Evolutionary conservation across 192 early-diverging fungal genomes (phyloP).

Genomic region (Martensiomyces pterosporus): DNA sequence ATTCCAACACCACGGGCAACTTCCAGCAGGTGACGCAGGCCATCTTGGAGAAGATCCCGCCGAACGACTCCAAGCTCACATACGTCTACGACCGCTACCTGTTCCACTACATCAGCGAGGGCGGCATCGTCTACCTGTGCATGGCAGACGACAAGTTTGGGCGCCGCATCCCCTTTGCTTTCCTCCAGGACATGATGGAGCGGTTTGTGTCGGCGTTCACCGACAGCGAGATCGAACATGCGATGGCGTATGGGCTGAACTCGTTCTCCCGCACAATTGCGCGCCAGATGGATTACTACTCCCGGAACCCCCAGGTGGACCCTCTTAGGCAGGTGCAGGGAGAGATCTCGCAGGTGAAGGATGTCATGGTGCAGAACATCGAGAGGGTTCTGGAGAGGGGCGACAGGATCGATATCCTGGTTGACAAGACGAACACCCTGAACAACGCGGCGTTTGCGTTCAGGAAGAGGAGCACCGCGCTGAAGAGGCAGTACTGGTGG

Average conservation of each 20-base stretch:
- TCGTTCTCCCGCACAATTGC: constrained; percentile 79
- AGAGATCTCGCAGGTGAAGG: constrained; percentile 90
- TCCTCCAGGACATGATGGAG: constrained; percentile 77
- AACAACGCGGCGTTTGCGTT: constrained; percentile 89
- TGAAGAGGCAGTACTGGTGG: constrained; percentile 91
- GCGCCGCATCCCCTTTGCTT: constrained; percentile 83
- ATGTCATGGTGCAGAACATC: constrained; percentile 95
- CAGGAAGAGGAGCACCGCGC: constrained; percentile 76
- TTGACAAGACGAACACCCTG: constrained; percentile 86
- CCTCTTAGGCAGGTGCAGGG: constrained; percentile 76
- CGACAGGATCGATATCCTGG: constrained; percentile 82
- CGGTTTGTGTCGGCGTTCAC: constrained; percentile 59
- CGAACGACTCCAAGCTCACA: constrained; percentile 86
- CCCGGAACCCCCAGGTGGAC: constrained; percentile 66
- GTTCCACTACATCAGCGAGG: constrained; percentile 84
- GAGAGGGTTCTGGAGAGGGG: constrained; percentile 85
- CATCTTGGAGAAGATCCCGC: constrained; percentile 85
- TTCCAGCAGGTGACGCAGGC: constrained; percentile 79
- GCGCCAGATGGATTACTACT: constrained; percentile 82
- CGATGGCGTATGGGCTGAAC: constrained; percentile 71
- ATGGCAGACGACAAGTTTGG: constrained; percentile 74
- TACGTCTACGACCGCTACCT: constrained; percentile 92
- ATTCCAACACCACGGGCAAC: constrained; percentile 77
- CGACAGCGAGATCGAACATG: constrained; percentile 51
- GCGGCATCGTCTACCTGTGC: constrained; percentile 81